phyloP scores from a whole-genome alignment of 2,329 filamentous ascomycete species.

The Phoma herbarum region DNA sequence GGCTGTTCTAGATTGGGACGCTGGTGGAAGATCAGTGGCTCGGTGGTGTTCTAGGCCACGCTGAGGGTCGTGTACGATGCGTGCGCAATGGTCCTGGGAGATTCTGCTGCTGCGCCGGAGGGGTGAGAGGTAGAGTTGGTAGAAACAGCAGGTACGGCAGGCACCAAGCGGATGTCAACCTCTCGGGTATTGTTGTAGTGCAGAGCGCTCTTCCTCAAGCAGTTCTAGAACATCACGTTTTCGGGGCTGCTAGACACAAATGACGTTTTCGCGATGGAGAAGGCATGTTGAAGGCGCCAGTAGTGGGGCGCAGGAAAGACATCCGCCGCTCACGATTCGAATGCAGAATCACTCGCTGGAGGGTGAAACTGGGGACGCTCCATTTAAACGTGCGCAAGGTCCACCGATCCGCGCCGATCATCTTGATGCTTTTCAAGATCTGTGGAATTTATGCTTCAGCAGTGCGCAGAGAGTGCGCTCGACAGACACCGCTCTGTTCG shows the following conservation, averaged over 20 bases:
- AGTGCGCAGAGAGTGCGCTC: neutral
- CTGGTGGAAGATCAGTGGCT: constrained; percentile 27
- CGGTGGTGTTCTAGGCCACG: constrained; percentile 28
- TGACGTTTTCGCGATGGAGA: constrained; percentile 24
- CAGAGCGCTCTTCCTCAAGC: constrained; percentile 5
- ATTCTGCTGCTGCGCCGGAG: constrained; percentile 2
- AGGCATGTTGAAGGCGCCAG: constrained; percentile 17
- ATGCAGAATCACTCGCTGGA: constrained; percentile 9
- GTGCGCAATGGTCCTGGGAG: neutral
- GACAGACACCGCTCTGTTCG: neutral
- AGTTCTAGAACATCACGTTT: constrained; percentile 32
- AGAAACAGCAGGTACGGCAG: constrained; percentile 10
- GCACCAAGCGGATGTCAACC: constrained; percentile 12
- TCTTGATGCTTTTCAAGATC: constrained; percentile 8
- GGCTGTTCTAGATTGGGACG: constrained; percentile 24
- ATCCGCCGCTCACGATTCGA: constrained; percentile 31
- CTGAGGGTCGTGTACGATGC: constrained; percentile 8
- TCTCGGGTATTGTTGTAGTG: constrained; percentile 14
- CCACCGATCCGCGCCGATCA: constrained; percentile 24
- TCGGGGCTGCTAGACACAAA: constrained; percentile 18
- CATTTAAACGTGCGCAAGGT: constrained; percentile 14
- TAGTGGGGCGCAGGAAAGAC: constrained; percentile 20
- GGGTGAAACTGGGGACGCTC: constrained; percentile 17
- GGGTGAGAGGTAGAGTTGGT: constrained; percentile 10
- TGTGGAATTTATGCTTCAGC: constrained; percentile 1